A percentile compares a stretch with the other conserved stretches of the same genome.
Conservation (phyloP, 331 rosid species). For the Pyracantha coccinea region DNA sequence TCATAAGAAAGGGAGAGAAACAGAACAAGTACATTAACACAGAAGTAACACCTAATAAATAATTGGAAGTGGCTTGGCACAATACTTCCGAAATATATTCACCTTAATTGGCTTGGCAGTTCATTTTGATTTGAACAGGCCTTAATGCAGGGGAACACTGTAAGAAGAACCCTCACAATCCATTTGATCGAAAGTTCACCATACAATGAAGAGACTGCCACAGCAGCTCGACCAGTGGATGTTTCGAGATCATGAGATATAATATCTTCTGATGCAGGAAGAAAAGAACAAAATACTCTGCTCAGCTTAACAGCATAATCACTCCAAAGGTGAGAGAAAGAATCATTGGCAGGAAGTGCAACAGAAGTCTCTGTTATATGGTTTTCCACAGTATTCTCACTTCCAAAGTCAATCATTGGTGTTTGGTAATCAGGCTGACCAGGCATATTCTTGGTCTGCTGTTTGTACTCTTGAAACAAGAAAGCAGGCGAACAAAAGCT, state of each 20-base stretch:
- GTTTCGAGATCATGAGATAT: constrained; percentile 39
- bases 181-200: constrained; percentile 73
- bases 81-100: constrained; percentile 17
- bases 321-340: constrained; percentile 57
- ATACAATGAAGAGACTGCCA: constrained; percentile 55
- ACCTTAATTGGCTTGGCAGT: constrained; percentile 74
- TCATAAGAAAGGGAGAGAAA: neutral
- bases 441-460: constrained; percentile 31
- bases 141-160: constrained; percentile 78
- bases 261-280: constrained; percentile 49
- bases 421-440: constrained; percentile 28
- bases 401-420: constrained; percentile 32
- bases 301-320: constrained; percentile 62
- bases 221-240: constrained; percentile 49
- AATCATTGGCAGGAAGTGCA: constrained; percentile 29
- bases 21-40: neutral
- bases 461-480: constrained; percentile 68
- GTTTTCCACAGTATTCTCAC: constrained; percentile 19
- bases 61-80: neutral
- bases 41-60: neutral
- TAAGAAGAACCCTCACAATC: constrained; percentile 68
- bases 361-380: constrained; percentile 29
- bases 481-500: constrained; percentile 94
- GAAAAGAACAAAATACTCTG: constrained; percentile 81
- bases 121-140: constrained; percentile 80